These are phyloP conservation scores for Sideroxylon spinosum DNA, from an alignment of 179 eudicot genomes.

Conservation along the genomic window DNA sequence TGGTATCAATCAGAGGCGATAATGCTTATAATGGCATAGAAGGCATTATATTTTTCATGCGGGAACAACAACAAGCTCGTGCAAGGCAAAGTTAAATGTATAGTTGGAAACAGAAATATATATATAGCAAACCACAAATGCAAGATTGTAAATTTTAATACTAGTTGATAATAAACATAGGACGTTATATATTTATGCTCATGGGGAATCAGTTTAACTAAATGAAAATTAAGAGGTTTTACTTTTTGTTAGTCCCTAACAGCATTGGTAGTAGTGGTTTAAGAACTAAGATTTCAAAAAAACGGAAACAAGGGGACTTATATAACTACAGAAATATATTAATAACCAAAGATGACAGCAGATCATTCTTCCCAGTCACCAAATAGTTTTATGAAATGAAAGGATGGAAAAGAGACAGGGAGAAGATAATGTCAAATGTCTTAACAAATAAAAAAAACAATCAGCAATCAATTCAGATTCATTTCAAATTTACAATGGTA, in stretches of 20 bases:
- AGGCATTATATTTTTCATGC: neutral
- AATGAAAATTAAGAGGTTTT: neutral
- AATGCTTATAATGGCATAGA: neutral
- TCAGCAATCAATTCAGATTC: neutral
- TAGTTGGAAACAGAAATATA: constrained; percentile 2
- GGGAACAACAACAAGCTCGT: neutral
- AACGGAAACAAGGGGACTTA: neutral
- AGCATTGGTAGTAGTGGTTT: too few species aligned
- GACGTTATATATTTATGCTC: too few species aligned
- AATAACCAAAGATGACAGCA: neutral
- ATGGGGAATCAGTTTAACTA: neutral
- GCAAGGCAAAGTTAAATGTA: neutral
- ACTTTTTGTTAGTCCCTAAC: too few species aligned
- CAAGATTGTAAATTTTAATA: neutral
- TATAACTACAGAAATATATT: neutral
- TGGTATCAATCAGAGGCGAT: neutral
- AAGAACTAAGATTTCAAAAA: neutral
- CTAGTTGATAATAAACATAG: neutral
- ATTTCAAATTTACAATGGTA: neutral
- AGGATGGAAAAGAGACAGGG: neutral
- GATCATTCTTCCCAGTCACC: neutral
- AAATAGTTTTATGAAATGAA: neutral
- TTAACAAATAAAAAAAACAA: neutral
- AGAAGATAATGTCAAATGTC: neutral
- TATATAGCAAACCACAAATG: neutral